Base-by-base conservation (phyloP, 2,329 filamentous ascomycete species). In the Exserohilum turcica region DNA sequence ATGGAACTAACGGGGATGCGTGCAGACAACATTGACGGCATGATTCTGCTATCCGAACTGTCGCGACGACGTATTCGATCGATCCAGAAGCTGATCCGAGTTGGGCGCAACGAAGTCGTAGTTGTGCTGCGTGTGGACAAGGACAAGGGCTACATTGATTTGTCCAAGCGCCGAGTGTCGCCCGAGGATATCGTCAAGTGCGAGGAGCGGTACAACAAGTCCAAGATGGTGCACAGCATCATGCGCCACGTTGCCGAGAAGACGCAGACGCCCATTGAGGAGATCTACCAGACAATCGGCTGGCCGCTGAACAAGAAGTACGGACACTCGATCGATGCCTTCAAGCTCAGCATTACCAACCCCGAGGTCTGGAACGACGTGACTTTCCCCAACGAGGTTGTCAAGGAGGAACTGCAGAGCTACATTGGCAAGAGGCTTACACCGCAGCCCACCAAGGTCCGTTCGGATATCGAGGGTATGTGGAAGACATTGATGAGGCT, bases 141-240 rank as follows among this genome's bases (percentile, higher is more conserved):
- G 82, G 94, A 99, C 82, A 99, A 99, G 83, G 91, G 90, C 85
- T 99, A 99, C 76, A 99, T 99, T 72, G 94, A 99, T 88, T 81
- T 99, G 75, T 96, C 92, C 59, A 99, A 99, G 84, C 92, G 94
- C 74, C 89, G 94, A 81, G 94, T 99, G 55, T 97, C 92, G 37
- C 90, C 94, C 38, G 94, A 99, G 77, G 94, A 99, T 80, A 94
- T 97, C 61, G 84, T 96, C 67, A 97, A 97, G 81, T 99, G 95
- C 76, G 94, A 99, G 76, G 94, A 99, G 82, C 87, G 94, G 33
- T 99, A 97, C 84, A 99, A 99, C 86, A 99, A 99, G 87, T 91
- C 91, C 82, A 99, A 99, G 83, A 95, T 96, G 83, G 94, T 97
- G 35, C 94, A 99, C 79, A 95, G 91, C 48, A 97, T 99, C 78